Conservation (phyloP, 2,329 filamentous ascomycete genomes). For the Epicoccum sorghinum region DNA sequence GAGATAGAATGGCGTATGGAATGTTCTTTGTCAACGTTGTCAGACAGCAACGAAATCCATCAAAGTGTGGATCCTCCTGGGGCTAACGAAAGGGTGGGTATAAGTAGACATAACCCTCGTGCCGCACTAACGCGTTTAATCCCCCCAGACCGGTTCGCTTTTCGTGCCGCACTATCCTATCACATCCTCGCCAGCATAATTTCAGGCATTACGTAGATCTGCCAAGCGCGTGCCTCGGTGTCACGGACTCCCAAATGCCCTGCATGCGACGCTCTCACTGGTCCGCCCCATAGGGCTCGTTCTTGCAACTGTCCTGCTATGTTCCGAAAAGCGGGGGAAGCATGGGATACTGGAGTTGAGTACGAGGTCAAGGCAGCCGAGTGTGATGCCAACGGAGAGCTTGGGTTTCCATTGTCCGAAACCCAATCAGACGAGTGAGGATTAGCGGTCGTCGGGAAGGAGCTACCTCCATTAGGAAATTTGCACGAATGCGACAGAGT, state of each 20-base stretch:
- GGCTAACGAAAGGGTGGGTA: constrained; percentile 7
- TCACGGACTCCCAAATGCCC: not conserved
- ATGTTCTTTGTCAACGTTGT: not conserved
- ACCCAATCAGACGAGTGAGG: constrained; percentile 1
- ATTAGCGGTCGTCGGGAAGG: not conserved
- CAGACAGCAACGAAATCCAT: not conserved
- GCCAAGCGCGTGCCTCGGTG: constrained; percentile 2
- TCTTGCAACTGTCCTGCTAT: not conserved
- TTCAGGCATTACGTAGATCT: not conserved
- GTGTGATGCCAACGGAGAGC: constrained; percentile 6
- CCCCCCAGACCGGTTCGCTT: not conserved
- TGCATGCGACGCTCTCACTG: not conserved
- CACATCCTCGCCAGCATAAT: not conserved
- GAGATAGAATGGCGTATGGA: not conserved
- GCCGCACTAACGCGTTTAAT: constrained; percentile 11
- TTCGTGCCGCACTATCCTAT: constrained; percentile 3
- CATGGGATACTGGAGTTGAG: not conserved
- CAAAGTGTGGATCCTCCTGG: not conserved
- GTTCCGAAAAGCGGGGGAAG: constrained; percentile 13
- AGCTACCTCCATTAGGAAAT: constrained; percentile 11
- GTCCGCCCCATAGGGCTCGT: not conserved
- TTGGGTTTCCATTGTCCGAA: constrained; percentile 5
- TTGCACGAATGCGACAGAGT: constrained; percentile 7
- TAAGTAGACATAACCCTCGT: constrained; percentile 7
- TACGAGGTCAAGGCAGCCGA: not conserved